phyloP scores from a whole-genome alignment of 1,284 basidiomycete genomes.

The Ceratobasidium sp. region DNA sequence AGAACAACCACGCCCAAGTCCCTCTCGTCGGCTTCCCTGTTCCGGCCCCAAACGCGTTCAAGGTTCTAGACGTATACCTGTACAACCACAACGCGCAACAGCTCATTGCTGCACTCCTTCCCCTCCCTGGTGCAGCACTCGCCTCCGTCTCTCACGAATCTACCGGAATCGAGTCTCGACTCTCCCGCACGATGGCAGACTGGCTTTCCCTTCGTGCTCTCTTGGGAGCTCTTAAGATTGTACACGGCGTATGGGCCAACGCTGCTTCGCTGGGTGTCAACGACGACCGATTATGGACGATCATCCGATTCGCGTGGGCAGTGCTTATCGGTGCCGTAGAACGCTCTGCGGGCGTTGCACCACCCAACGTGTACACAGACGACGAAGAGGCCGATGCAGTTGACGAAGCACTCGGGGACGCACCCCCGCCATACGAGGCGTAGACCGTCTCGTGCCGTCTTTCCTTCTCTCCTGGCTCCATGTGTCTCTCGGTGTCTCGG shows the following conservation, averaged over 20 bases:
- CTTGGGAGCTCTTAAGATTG: not conserved
- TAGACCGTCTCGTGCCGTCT: conserved; percentile 1
- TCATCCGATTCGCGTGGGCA: conserved; percentile 14
- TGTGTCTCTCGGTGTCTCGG: not conserved
- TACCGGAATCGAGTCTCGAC: not conserved
- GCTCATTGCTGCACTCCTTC: conserved; percentile 13
- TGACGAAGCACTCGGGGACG: conserved; percentile 21
- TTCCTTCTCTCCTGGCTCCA: too few relatives aligned
- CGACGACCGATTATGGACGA: conserved; percentile 27
- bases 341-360: conserved; percentile 4
- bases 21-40: not conserved
- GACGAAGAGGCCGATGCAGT: conserved; percentile 29
- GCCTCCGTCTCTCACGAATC: conserved; percentile 5
- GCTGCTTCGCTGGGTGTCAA: conserved; percentile 14
- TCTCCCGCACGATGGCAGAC: not conserved
- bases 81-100: conserved; percentile 7
- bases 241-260: conserved; percentile 30
- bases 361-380: conserved; percentile 20
- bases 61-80: conserved; percentile 4
- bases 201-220: conserved; percentile 28
- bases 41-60: not conserved
- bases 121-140: conserved; percentile 5
- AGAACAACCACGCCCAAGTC: conserved; percentile 6
- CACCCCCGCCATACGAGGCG: conserved; percentile 24
- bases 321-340: conserved; percentile 20